These are phyloP conservation scores for Massarina eburnea DNA, from an alignment of 2,329 filamentous ascomycete genomes.

Conservation along the genomic window DNA sequence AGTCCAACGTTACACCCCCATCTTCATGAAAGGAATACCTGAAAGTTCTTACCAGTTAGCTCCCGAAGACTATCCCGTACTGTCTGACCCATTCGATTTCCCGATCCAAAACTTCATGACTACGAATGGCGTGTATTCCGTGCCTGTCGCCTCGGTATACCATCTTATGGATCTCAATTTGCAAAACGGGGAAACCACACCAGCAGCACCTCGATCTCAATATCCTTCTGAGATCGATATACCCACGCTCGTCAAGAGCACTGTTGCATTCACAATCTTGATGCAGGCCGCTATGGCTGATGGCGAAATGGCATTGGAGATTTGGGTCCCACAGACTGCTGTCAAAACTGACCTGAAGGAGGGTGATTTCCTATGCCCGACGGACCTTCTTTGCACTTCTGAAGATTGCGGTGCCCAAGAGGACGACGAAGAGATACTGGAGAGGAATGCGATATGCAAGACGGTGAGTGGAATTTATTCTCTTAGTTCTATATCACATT, in stretches of 20 bases:
- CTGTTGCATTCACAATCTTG: neutral
- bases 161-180: no score
- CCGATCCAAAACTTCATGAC: constrained; percentile 2
- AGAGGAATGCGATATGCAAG: neutral
- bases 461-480: no score
- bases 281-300: constrained; percentile 2
- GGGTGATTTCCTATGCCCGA: constrained; percentile 12
- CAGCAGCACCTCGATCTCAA: no score
- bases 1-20: neutral
- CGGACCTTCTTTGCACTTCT: constrained; percentile 11
- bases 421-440: neutral
- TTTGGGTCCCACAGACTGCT: constrained; percentile 5
- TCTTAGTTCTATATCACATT: no score
- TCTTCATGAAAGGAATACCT: constrained; percentile 3
- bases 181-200: neutral
- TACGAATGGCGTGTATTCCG: no score
- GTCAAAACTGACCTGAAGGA: constrained; percentile 8
- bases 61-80: constrained; percentile 1
- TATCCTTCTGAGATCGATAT: no score
- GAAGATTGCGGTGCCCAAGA: constrained; percentile 13
- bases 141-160: no score
- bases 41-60: constrained; percentile 2
- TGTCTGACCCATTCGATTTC: constrained; percentile 8
- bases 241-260: no score
- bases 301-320: constrained; percentile 5